phyloP scores from a whole-genome alignment of 164 flowering plant species.

The Aristolochia californica region DNA sequence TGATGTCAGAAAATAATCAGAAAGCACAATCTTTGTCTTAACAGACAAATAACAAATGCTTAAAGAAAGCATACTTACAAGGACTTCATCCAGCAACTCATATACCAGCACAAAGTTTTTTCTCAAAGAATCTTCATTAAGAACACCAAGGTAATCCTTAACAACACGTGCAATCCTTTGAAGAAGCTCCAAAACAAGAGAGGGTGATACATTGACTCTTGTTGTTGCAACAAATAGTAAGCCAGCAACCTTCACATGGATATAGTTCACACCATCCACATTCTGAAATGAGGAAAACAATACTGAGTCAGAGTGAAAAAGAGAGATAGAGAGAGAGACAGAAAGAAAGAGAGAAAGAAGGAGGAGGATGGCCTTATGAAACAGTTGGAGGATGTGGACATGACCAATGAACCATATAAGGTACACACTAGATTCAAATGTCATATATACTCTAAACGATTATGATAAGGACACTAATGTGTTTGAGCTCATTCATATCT shows the following conservation, averaged over 20 bases:
- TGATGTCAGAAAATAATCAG: too few relatives aligned
- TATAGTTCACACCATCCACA: conserved; percentile 93
- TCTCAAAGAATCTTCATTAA: conserved; percentile 86
- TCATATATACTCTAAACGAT: too few relatives aligned
- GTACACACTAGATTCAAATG: too few relatives aligned
- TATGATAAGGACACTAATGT: too few relatives aligned
- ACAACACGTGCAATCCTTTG: conserved; percentile 93
- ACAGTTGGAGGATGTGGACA: too few relatives aligned
- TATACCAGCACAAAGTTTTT: conserved; percentile 95
- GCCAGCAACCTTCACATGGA: conserved; percentile 94
- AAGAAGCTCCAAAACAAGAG: conserved; percentile 82
- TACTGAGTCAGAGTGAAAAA: conserved; percentile 6
- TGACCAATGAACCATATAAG: too few relatives aligned
- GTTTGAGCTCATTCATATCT: too few relatives aligned
- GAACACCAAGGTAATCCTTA: conserved; percentile 93
- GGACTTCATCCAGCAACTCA: conserved; percentile 94
- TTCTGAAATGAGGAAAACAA: conserved; percentile 32
- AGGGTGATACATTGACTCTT: conserved; percentile 76
- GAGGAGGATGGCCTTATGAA: neutral
- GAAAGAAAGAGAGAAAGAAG: conserved; percentile 1
- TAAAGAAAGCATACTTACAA: conserved; percentile 42
- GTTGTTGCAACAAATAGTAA: conserved; percentile 92
- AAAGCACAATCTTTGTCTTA: too few relatives aligned
- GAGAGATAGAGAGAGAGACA: neutral
- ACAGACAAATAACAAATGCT: neutral